Base-by-base conservation (phyloP, 345 rosid genomes). In the Citrus maxima region DNA sequence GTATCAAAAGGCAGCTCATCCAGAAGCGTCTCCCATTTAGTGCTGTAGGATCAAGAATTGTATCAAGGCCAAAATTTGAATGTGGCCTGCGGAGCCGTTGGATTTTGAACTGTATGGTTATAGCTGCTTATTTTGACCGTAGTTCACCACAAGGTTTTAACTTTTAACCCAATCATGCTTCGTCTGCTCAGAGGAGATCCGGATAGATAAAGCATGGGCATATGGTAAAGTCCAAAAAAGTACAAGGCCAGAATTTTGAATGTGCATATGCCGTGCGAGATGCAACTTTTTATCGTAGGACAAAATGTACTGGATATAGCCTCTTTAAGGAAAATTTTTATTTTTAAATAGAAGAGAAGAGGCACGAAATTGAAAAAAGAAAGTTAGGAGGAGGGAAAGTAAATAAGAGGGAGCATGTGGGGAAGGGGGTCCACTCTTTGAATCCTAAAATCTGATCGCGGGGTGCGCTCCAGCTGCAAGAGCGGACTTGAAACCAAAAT, bases 401-500 rank as follows among this genome's bases (percentile, higher is more conserved):
- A 40, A 42, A 35, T 2, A 22, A 35, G 59, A n/a, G 59, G 64
- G 74, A 73, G 46, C 76, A 62, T 38, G 73, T 79, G 76, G 73
- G 77, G 27, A 18, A 13, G 2, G 64, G 81, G 81, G 35, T 62
- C 85, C 83, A 40, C 77, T 27, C 72, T 77, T 84, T 79, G 81
- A 82, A 81, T 59, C 80, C 76, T 38, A 78, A 77, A 81, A 61
- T 60, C 34, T 51, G 67, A 72, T 79, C 58, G 67, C 80, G 77
- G 78, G 78, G 81, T 78, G 90, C 80, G 78, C 27, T 74, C 86
- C 87, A 80, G 88, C 86, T 81, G 84, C 80, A 40, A 65, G 30
- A 21, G 69, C 87, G 86, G 88, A 80, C 79, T 83, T 82, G 72
- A 83, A 85, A 85, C 51, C 66, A 54, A 28, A 77, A 32, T 88